phyloP scores from a whole-genome alignment of 768 basidiomycete genomes.

The Solioccasus polychromus region DNA sequence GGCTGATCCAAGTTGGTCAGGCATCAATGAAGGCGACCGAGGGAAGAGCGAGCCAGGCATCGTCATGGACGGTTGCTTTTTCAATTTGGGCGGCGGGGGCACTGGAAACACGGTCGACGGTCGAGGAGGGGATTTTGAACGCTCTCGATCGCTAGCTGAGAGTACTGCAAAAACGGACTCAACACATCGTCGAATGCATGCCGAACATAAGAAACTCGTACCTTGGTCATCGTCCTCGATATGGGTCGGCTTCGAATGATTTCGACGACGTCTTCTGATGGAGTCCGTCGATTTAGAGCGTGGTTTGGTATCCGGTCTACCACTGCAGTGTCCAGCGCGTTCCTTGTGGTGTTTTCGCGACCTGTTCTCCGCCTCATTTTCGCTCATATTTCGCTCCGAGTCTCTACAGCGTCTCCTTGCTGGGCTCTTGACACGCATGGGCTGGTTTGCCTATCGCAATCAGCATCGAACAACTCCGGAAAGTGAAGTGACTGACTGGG shows the following conservation, averaged over 20 bases:
- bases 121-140: constrained; percentile 19
- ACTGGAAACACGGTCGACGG: constrained; percentile 14
- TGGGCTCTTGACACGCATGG: constrained; percentile 7
- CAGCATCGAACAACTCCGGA: neutral
- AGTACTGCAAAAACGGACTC: constrained; percentile 16
- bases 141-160: constrained; percentile 19
- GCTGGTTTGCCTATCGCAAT: constrained; percentile 16
- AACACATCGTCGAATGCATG: constrained; percentile 1
- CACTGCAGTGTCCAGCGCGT: constrained; percentile 10
- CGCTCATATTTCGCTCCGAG: constrained; percentile 10
- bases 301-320: constrained; percentile 13
- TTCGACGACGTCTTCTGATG: neutral
- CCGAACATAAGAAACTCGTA: constrained; percentile 6
- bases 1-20: constrained; percentile 27
- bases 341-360: constrained; percentile 8
- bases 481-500: constrained; percentile 13
- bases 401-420: constrained; percentile 8
- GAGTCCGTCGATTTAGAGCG: constrained; percentile 22
- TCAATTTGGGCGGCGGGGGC: constrained; percentile 32
- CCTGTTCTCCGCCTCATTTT: constrained; percentile 11
- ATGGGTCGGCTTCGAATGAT: neutral
- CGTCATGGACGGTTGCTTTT: constrained; percentile 43
- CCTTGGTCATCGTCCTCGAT: constrained; percentile 20
- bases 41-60: constrained; percentile 83
- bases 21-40: constrained; percentile 65